Conservation (phyloP, 2,329 filamentous ascomycete species). For the Pestalotiopsis sp. region DNA sequence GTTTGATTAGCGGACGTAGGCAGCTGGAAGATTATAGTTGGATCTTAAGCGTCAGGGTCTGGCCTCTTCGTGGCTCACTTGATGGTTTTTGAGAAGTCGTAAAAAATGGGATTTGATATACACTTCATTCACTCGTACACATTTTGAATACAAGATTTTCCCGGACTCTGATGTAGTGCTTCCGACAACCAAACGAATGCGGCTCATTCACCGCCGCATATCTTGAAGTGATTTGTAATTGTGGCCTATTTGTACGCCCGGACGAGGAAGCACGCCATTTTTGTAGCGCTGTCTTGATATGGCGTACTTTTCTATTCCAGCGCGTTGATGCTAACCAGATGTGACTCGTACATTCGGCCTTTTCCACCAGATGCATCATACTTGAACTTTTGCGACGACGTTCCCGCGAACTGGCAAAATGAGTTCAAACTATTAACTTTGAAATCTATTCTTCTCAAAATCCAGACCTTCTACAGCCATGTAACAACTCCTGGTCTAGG, state of each 20-base stretch:
- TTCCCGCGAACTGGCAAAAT: too few relatives aligned
- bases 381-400: too few relatives aligned
- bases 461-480: not conserved
- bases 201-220: not conserved
- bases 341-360: not conserved
- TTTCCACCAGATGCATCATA: too few relatives aligned
- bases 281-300: not conserved
- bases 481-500: not conserved
- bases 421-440: too few relatives aligned
- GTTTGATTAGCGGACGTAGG: too few relatives aligned
- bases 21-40: not conserved
- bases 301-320: not conserved
- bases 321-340: not conserved
- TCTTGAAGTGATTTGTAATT: not conserved
- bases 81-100: not conserved
- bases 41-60: not conserved
- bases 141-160: not conserved
- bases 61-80: not conserved
- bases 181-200: not conserved
- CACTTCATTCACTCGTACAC: not conserved
- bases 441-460: too few relatives aligned
- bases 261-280: too few relatives aligned
- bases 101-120: not conserved
- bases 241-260: too few relatives aligned
- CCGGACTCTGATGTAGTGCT: not conserved